phyloP scores from a whole-genome alignment of 306 rosid genomes.

The Prunus mira region DNA sequence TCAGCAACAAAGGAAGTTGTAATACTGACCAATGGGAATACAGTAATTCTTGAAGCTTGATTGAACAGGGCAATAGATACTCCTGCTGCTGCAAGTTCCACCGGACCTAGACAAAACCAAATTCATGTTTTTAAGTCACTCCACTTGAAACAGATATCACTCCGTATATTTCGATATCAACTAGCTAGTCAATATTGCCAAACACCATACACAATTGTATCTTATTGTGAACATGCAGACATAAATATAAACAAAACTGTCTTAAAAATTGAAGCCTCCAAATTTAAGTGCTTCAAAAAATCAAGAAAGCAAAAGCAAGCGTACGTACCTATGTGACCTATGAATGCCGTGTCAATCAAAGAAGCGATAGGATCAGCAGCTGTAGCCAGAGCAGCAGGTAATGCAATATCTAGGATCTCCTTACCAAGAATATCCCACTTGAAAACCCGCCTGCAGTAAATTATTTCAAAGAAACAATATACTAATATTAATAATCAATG shows the following conservation, averaged over 20 bases:
- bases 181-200: background rate
- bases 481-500: background rate
- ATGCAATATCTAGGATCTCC: constrained; percentile 80
- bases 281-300: background rate
- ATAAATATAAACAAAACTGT: background rate
- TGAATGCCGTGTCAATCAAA: constrained; percentile 92
- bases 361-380: constrained; percentile 99
- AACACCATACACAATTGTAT: background rate
- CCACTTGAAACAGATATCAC: background rate
- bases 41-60: constrained; percentile 91
- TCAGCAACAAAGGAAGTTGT: constrained; percentile 97
- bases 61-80: constrained; percentile 92
- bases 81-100: constrained; percentile 96
- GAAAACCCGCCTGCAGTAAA: constrained; percentile 55
- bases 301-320: background rate
- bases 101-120: constrained; percentile 52
- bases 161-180: background rate
- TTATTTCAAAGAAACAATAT: background rate
- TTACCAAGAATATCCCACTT: constrained; percentile 67
- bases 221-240: background rate
- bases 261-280: too few species aligned
- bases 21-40: constrained; percentile 90
- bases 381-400: constrained; percentile 90
- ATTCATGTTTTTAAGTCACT: background rate
- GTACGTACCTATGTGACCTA: constrained; percentile 80